Evolutionary conservation across 2,329 filamentous ascomycete genomes (phyloP).

Genomic region (Stachybotrys chlorohalonatus): DNA sequence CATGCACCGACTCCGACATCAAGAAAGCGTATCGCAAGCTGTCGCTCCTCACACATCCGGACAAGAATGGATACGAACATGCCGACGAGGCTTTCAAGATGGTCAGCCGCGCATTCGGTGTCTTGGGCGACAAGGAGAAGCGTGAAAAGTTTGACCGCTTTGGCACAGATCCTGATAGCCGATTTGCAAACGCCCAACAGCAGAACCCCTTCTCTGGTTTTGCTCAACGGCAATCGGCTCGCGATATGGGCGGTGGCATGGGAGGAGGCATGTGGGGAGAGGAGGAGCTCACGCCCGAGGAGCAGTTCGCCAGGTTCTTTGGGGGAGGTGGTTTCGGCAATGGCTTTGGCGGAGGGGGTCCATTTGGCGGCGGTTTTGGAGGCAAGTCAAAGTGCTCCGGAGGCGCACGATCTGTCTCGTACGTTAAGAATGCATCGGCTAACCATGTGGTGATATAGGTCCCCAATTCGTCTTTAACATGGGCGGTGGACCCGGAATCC

Average conservation of each 20-base stretch:
- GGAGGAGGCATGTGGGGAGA: conserved; percentile 61
- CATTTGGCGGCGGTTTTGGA: conserved; percentile 28
- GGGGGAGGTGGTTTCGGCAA: conserved; percentile 62
- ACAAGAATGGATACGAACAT: conserved; percentile 95
- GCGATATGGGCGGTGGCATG: conserved; percentile 37
- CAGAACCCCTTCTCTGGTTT: conserved; percentile 58
- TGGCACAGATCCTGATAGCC: conserved; percentile 84
- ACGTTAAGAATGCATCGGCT: neutral
- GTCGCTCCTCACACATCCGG: conserved; percentile 88
- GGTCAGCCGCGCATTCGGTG: conserved; percentile 87
- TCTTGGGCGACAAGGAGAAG: conserved; percentile 91
- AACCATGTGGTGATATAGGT: conserved; percentile 38
- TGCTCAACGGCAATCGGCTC: conserved; percentile 32
- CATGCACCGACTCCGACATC: conserved; percentile 72
- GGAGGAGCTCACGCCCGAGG: conserved; percentile 90
- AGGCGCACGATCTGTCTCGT: neutral
- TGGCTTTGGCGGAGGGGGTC: conserved; percentile 38
- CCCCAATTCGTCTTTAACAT: conserved; percentile 94
- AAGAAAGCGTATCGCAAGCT: conserved; percentile 98
- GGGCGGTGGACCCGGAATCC: conserved; percentile 80
- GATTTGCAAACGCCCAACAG: conserved; percentile 60
- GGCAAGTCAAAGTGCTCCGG: neutral
- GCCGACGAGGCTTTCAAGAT: conserved; percentile 99
- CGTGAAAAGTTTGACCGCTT: conserved; percentile 72
- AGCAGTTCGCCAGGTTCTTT: conserved; percentile 96